These are phyloP conservation scores for Tetraselmis chui DNA, from an alignment of 139 green algal species.

Conservation along the genomic window DNA sequence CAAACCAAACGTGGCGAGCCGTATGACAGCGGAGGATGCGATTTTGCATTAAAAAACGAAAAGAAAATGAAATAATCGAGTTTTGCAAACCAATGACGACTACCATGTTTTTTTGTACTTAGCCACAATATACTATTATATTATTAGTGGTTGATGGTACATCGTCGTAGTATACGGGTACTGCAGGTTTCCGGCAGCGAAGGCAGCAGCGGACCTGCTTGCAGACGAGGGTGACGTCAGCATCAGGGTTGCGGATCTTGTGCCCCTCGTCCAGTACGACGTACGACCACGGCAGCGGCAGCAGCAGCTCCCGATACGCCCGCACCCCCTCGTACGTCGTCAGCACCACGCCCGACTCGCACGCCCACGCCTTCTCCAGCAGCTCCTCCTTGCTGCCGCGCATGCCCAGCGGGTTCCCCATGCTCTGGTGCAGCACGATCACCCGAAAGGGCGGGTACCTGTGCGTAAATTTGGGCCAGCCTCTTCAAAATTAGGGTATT, in stretches of 20 bases:
- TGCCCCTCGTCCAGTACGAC: constrained; percentile 92
- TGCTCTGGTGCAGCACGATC: constrained; percentile 78
- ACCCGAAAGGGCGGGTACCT: constrained; percentile 46
- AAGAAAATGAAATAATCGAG: too few species aligned
- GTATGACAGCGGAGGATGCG: too few species aligned
- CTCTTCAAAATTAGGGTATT: background rate
- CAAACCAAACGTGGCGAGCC: too few species aligned
- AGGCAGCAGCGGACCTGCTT: constrained; percentile 52
- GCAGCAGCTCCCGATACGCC: constrained; percentile 54
- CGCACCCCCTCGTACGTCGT: constrained; percentile 91
- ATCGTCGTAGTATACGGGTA: too few species aligned
- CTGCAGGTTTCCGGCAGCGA: too few species aligned
- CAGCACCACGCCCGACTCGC: constrained; percentile 56
- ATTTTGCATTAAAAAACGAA: too few species aligned
- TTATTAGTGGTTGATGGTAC: too few species aligned
- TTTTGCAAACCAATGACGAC: too few species aligned
- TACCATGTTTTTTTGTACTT: too few species aligned
- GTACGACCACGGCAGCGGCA: constrained; percentile 82
- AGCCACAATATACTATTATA: too few species aligned
- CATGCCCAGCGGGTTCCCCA: too few species aligned
- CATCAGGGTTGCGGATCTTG: constrained; percentile 95
- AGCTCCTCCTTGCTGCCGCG: constrained; percentile 16
- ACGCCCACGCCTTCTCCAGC: background rate
- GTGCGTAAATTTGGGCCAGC: background rate
- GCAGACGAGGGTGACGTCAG: constrained; percentile 75